Conservation (phyloP, 106 monocot genomes). For the Agapanthus africanus region DNA sequence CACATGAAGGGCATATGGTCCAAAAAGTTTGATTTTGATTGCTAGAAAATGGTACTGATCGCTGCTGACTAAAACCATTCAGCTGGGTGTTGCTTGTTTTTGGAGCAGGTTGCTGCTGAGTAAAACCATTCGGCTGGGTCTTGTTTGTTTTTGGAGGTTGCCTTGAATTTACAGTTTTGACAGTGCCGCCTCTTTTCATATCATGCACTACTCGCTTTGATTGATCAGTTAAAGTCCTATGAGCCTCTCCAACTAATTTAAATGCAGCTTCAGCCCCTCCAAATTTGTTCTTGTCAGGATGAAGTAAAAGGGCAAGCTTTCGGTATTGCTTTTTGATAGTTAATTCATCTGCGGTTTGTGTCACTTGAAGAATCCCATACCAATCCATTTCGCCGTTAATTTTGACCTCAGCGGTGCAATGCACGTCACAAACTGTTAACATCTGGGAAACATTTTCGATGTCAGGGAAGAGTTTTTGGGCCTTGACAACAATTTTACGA, state of each 20-base stretch:
- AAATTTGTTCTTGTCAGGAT: slow-evolving; percentile 66
- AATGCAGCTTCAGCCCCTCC: slow-evolving; percentile 54
- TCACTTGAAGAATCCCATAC: slow-evolving; percentile 53
- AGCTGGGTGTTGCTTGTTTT: not conserved
- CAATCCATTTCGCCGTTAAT: slow-evolving; percentile 32
- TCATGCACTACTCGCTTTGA: slow-evolving; percentile 37
- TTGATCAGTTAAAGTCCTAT: slow-evolving; percentile 35
- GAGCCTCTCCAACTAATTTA: slow-evolving; percentile 40
- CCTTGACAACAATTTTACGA: slow-evolving; percentile 35
- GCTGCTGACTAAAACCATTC: slow-evolving; percentile 8
- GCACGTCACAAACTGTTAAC: slow-evolving; percentile 49
- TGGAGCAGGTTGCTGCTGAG: slow-evolving; percentile 11
- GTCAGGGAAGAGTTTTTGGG: slow-evolving; percentile 36
- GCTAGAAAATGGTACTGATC: slow-evolving; percentile 3
- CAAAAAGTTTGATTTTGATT: too few species aligned
- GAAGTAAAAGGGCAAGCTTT: slow-evolving; percentile 46
- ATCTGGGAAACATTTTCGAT: slow-evolving; percentile 39
- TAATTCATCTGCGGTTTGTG: slow-evolving; percentile 36
- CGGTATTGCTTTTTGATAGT: slow-evolving; percentile 49
- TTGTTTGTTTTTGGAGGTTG: slow-evolving; percentile 6
- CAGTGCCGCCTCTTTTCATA: slow-evolving; percentile 15
- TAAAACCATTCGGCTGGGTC: slow-evolving; percentile 5
- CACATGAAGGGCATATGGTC: slow-evolving; percentile 39
- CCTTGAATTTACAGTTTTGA: slow-evolving; percentile 10
- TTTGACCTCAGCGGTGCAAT: slow-evolving; percentile 29